phyloP scores from a whole-genome alignment of 192 early-diverging fungal genomes.

The Phlyctochytrium planicorne region DNA sequence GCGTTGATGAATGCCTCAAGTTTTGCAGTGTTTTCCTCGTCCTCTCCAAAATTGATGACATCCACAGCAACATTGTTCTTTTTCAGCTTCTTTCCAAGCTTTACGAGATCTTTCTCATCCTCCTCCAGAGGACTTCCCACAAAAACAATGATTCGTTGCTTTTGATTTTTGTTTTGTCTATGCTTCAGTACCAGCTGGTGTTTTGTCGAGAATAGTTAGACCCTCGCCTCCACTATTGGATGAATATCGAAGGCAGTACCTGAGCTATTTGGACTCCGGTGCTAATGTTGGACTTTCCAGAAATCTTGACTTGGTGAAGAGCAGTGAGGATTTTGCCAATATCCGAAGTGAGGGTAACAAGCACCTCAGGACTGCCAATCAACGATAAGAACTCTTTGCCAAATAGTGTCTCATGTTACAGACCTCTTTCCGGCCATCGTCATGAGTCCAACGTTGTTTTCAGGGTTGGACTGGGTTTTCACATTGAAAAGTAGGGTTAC shows the following conservation, averaged over 20 bases:
- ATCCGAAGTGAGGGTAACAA: constrained; percentile 87
- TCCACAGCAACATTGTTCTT: constrained; percentile 98
- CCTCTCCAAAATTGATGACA: constrained; percentile 94
- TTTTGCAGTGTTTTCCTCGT: constrained; percentile 81
- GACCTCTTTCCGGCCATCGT: constrained; percentile 91
- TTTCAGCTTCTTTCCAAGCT: constrained; percentile 93
- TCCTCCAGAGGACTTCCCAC: constrained; percentile 83
- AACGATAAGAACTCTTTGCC: background rate
- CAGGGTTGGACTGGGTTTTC: constrained; percentile 90
- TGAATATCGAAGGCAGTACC: constrained; percentile 40
- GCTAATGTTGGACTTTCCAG: constrained; percentile 72
- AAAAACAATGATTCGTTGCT: constrained; percentile 92
- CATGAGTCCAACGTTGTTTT: constrained; percentile 94
- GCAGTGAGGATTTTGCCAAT: constrained; percentile 88
- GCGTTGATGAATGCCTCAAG: constrained; percentile 85
- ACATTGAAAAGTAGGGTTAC: constrained; percentile 87
- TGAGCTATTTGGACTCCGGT: constrained; percentile 96
- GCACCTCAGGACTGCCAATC: constrained; percentile 77
- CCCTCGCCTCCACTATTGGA: background rate
- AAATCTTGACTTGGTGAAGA: constrained; percentile 73
- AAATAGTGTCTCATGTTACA: background rate
- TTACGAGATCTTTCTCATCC: constrained; percentile 76
- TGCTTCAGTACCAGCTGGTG: constrained; percentile 87
- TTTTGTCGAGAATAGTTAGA: constrained; percentile 4
- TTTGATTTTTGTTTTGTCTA: constrained; percentile 94